Base-by-base conservation (phyloP, 352 stramenopile genomes). In the Blastocystis sp. region DNA sequence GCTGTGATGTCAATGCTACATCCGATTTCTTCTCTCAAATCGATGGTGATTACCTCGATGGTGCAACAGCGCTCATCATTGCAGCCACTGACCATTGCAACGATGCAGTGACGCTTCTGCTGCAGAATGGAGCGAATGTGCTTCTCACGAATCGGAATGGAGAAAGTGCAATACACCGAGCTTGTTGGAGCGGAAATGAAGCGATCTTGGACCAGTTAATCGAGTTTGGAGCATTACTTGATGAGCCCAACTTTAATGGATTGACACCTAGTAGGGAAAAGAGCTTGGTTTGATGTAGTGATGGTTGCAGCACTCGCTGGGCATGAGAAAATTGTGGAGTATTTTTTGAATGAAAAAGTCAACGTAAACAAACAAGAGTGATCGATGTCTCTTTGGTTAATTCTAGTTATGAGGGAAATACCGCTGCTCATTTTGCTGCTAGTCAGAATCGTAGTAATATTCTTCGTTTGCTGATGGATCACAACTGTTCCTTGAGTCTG, bases 21-120 rank as follows among this genome's bases (percentile, higher is more conserved):
- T 84, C 73, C 13, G 73, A 84, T n/a, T 84, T 84, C 53, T 84
- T 84, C 55, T 66, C 73, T 5, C 73, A 63, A 37, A 5, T 8
- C 4, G 23, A 47, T 9, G 26, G 41, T n/a, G 56, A 29, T 45
- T 84, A 66, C 47, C 53, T 84, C 23, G 47, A 84, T 43, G 73
- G 54, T 39, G 73, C 73, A 7, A 84, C 73, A 2, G 73, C 50
- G 26, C 50, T 84, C 53, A 66, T 84, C 37, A 66, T 66, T 43
- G 45, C 73, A 5, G 26, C n/a, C 26, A 84, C 29, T 37, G 11
- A 66, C 39, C 43, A 84, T 43, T 26, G 23, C 29, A 84, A 64
- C 55, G 73, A 64, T 9, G 20, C 39, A 20, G 50, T 61, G 54
- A 50, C 64, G 5, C 56, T 54, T 9, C 73, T 84, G 0, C 37